Base-by-base conservation (phyloP, 768 basidiomycete species). In the Strobilomyces dryophilus region DNA sequence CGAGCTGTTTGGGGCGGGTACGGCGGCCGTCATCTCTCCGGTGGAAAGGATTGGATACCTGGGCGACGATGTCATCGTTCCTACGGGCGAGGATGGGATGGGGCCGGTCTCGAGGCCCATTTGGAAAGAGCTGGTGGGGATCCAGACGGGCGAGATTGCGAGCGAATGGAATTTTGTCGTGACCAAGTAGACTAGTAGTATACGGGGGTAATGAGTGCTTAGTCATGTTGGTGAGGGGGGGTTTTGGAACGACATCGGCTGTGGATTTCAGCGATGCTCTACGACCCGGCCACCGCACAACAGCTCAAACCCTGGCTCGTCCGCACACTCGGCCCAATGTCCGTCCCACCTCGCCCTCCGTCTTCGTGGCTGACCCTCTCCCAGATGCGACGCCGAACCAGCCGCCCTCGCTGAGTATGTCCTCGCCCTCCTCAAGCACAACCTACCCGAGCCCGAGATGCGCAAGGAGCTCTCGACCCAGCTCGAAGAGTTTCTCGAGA, bases 341-440 rank as follows among this genome's bases (percentile, higher is more conserved):
- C 26, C 24, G 48, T 59, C 34, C 4, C 6, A 1, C 36, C 4
- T 29, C 18, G 15, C 10, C 34, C 5, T 15, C 35, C 55, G 36
- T 51, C 4, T 27, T 14, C 6, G 14, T 46, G n/a, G 7, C 50
- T 61, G 9, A 58, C 46, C 12, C 2, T 1, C 20, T 9, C 20
- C 0, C 52, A 97, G 95, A 79, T 95, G 92, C 70, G 95, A 98
- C 68, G 95, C 95, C 39, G 95, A 98, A 66, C 94, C 95, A 29
- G 83, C 84, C 29, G 92, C 93, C 31, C 83, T 98, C 47, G 87
- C 92, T 5, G 93, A 98, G 67, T 98, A 98, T 68, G 87, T 98
- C 61, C 82, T 97, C 45, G 95, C 95, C 15, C 76, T 98, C 49
- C 75, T 98, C 53, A 92, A 93, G 68, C 92, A 95, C 68, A 91